These are phyloP conservation scores for Nicotiana attenuata DNA, from an alignment of 257 asterid genomes.

Conservation along the genomic window DNA sequence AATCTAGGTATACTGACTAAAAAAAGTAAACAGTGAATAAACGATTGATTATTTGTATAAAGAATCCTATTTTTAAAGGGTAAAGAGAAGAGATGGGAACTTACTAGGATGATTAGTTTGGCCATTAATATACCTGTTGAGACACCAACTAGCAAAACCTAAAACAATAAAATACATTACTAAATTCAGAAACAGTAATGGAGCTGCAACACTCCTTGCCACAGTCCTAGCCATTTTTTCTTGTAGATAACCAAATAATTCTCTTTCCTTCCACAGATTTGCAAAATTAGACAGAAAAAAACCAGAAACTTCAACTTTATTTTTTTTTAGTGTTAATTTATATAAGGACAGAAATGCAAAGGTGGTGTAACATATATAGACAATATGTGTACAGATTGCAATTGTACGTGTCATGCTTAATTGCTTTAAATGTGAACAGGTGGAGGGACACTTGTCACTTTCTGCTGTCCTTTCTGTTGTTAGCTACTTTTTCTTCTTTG, in stretches of 20 bases:
- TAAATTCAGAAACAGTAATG: conserved; percentile 67
- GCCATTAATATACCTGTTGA: conserved; percentile 70
- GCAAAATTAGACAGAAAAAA: too few relatives aligned
- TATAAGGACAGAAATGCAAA: not conserved
- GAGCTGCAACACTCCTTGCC: conserved; percentile 68
- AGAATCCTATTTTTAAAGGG: too few relatives aligned
- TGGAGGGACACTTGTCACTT: conserved; percentile 29
- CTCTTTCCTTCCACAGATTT: not conserved
- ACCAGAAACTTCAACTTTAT: not conserved
- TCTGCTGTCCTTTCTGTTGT: not conserved
- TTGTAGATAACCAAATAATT: not conserved
- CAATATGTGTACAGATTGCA: not conserved
- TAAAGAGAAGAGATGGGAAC: not conserved
- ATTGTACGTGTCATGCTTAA: conserved; percentile 17
- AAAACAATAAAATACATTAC: conserved; percentile 62
- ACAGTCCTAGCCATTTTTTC: conserved; percentile 65
- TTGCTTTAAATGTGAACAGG: conserved; percentile 14
- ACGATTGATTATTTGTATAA: too few relatives aligned
- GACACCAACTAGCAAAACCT: conserved; percentile 89
- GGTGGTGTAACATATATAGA: not conserved
- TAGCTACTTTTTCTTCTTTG: not conserved
- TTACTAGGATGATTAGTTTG: conserved; percentile 80
- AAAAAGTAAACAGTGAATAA: too few relatives aligned
- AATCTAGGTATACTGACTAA: too few relatives aligned
- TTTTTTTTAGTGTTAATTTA: not conserved